phyloP scores from a whole-genome alignment of 192 early-diverging fungal genomes.

The Oehlia diaphana region DNA sequence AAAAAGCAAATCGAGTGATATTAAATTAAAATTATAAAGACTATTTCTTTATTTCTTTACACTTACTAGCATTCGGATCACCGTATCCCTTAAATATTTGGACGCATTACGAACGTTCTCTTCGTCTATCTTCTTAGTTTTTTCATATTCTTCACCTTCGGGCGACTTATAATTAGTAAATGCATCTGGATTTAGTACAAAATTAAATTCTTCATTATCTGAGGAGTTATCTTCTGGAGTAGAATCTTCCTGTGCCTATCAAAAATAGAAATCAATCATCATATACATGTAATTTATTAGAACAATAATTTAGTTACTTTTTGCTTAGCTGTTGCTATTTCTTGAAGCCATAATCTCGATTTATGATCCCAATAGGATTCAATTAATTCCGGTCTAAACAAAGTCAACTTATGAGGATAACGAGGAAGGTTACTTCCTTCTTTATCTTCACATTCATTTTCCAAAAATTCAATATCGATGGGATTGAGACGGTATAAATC shows the following conservation, averaged over 20 bases:
- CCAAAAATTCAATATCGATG: constrained; percentile 87
- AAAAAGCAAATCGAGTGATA: neutral
- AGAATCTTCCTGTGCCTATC: neutral
- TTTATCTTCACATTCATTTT: constrained; percentile 62
- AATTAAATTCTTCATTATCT: constrained; percentile 38
- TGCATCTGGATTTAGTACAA: constrained; percentile 59
- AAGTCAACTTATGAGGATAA: constrained; percentile 85
- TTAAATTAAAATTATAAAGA: too few species aligned
- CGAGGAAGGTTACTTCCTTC: constrained; percentile 51
- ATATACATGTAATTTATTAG: neutral
- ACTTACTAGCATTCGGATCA: constrained; percentile 62
- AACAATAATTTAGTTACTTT: constrained; percentile 27
- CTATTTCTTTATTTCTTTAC: neutral
- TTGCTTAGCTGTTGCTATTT: constrained; percentile 50
- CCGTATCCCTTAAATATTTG: constrained; percentile 70
- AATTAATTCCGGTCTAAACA: constrained; percentile 87
- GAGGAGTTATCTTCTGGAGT: neutral
- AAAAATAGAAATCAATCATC: too few species aligned
- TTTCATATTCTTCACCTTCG: constrained; percentile 28
- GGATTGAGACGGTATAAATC: constrained; percentile 93
- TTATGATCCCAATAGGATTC: constrained; percentile 83
- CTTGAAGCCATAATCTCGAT: constrained; percentile 62
- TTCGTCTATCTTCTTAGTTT: constrained; percentile 34
- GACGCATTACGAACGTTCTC: constrained; percentile 64
- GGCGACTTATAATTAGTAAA: constrained; percentile 28